phyloP scores from a whole-genome alignment of 1,284 basidiomycete genomes.

The Microbotryum saponariae region DNA sequence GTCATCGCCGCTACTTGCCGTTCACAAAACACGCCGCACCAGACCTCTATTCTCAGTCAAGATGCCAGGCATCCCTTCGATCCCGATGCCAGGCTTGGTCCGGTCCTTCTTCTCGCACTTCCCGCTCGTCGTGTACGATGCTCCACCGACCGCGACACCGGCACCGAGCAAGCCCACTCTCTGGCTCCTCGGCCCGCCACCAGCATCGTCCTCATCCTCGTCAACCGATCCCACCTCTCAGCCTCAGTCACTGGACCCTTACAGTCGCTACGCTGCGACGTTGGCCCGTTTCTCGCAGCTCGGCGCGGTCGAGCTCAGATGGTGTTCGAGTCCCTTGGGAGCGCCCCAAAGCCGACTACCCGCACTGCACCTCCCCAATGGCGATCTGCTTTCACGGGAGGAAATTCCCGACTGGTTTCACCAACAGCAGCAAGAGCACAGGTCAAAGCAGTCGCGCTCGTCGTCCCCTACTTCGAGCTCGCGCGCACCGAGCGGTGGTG shows the following conservation, averaged over 20 bases:
- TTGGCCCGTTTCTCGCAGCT: constrained; percentile 11
- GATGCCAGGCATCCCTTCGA: too few species aligned
- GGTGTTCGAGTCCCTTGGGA: constrained; percentile 5
- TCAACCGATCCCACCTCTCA: not conserved
- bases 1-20: too few species aligned
- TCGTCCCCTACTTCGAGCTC: not conserved
- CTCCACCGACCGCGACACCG: constrained; percentile 1
- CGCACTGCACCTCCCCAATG: constrained; percentile 12
- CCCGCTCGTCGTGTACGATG: constrained; percentile 16
- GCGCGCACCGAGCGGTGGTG: not conserved
- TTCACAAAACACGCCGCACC: too few species aligned
- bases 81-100: constrained; percentile 6
- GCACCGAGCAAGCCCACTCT: constrained; percentile 8
- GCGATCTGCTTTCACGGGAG: constrained; percentile 15
- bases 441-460: not conserved
- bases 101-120: constrained; percentile 17
- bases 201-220: not conserved
- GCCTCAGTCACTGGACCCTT: constrained; percentile 22
- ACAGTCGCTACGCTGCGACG: constrained; percentile 14
- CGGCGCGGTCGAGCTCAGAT: not conserved
- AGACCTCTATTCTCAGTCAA: too few species aligned
- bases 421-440: not conserved
- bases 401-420: constrained; percentile 7
- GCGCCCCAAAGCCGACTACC: constrained; percentile 16
- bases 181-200: constrained; percentile 22